Evolutionary conservation across 495 filamentous ascomycete genomes (phyloP).

Genomic region (Pyrenopolyporus hunteri): DNA sequence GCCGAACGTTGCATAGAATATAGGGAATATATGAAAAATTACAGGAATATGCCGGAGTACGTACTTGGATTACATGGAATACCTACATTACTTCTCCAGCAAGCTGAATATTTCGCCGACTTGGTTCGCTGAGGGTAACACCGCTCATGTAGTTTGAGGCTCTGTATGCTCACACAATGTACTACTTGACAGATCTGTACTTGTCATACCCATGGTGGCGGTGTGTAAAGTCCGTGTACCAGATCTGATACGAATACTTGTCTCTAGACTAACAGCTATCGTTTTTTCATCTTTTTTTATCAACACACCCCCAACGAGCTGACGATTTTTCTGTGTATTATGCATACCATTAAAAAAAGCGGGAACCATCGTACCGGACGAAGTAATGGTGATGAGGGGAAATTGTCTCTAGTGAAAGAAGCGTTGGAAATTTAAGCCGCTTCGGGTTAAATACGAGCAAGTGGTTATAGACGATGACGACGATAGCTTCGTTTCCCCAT

Average conservation of each 20-base stretch:
- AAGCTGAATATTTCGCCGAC: slow-evolving; percentile 5
- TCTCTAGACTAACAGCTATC: neutral
- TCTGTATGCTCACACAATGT: slow-evolving; percentile 15
- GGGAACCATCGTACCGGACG: neutral
- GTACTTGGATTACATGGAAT: slow-evolving; percentile 11
- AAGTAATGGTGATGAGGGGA: neutral
- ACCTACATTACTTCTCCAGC: slow-evolving; percentile 1
- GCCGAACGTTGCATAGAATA: too few relatives aligned
- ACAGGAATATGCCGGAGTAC: too few relatives aligned
- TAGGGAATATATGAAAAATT: too few relatives aligned
- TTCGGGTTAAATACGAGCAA: slow-evolving; percentile 8
- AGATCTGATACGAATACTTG: neutral
- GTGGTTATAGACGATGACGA: slow-evolving; percentile 20
- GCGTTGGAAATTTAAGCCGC: slow-evolving; percentile 12
- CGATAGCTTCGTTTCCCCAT: slow-evolving; percentile 18
- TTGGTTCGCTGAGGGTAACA: too few relatives aligned
- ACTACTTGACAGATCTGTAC: too few relatives aligned
- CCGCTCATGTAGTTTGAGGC: slow-evolving; percentile 22
- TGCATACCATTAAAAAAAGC: too few relatives aligned
- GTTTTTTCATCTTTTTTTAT: too few relatives aligned
- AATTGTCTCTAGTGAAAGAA: neutral
- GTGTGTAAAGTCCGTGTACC: slow-evolving; percentile 1
- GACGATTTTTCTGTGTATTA: neutral
- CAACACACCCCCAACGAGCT: neutral
- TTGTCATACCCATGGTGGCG: too few relatives aligned